phyloP scores from a whole-genome alignment of 2,329 filamentous ascomycete genomes.

The Microsporum audouinii region DNA sequence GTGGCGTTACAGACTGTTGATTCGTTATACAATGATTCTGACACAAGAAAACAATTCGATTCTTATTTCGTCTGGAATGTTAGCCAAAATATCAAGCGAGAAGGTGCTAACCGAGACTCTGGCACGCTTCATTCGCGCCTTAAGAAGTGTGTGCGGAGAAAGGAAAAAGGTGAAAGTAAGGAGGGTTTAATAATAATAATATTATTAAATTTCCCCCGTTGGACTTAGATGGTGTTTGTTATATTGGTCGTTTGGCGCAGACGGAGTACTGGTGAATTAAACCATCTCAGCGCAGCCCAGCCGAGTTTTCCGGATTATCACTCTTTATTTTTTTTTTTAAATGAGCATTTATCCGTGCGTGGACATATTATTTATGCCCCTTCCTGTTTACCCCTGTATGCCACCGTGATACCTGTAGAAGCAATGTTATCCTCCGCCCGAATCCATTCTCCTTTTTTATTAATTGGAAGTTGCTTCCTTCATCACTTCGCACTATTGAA shows the following conservation, averaged over 20 bases:
- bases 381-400: neutral
- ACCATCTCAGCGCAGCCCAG: too few species aligned
- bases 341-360: too few species aligned
- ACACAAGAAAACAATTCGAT: neutral
- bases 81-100: neutral
- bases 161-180: neutral
- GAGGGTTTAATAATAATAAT: too few species aligned
- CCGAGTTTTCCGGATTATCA: too few species aligned
- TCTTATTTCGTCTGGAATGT: conserved; percentile 3
- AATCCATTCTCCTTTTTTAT: too few species aligned
- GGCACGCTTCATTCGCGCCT: neutral
- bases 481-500: neutral
- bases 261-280: too few species aligned
- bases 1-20: neutral
- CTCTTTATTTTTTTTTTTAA: too few species aligned
- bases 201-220: too few species aligned
- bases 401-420: neutral
- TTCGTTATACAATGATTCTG: neutral
- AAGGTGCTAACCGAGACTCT: neutral
- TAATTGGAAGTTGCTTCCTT: neutral
- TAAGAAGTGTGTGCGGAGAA: neutral
- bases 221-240: too few species aligned
- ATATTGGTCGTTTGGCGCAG: too few species aligned
- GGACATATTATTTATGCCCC: too few species aligned
- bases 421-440: too few species aligned